A percentile compares a stretch with the other conserved stretches of the same genome.
Evolutionary conservation across 1,139 yeast genomes (phyloP).

Genomic region (Diutina rugosa): DNA sequence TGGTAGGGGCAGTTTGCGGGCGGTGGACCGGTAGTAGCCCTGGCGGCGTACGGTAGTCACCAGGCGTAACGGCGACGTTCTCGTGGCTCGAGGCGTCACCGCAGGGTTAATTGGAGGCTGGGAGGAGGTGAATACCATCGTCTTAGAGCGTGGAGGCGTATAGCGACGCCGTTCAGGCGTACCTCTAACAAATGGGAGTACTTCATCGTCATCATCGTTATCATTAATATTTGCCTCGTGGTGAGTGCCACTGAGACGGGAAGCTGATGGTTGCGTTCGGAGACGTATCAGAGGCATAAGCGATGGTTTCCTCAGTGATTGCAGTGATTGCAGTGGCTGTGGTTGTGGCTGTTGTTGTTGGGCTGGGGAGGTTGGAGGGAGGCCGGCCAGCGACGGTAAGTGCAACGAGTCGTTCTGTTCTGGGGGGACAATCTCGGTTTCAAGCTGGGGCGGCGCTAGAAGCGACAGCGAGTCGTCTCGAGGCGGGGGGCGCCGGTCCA

Average conservation of each 20-base stretch:
- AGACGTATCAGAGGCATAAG: not conserved
- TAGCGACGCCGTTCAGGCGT: not conserved
- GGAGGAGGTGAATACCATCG: not conserved
- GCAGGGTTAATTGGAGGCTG: not conserved
- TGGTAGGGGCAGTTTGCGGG: not conserved
- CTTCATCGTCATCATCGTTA: not conserved
- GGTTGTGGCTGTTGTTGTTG: not conserved
- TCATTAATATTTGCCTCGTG: not conserved
- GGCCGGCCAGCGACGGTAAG: not conserved
- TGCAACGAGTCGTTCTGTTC: not conserved
- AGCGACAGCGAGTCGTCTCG: not conserved
- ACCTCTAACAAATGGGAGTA: not conserved
- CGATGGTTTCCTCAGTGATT: not conserved
- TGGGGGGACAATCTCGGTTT: not conserved
- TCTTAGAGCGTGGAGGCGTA: not conserved
- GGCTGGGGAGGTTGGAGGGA: not conserved
- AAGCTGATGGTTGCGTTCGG: not conserved
- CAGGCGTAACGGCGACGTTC: not conserved
- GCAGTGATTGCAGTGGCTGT: not conserved
- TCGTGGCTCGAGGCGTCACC: not conserved
- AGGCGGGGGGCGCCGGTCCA: not conserved
- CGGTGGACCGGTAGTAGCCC: not conserved
- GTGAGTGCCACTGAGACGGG: too few relatives aligned
- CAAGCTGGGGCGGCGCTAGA: not conserved
- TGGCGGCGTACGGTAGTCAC: not conserved